Conservation (phyloP, 768 basidiomycete genomes). For the Tricholoma bakamatsutake region DNA sequence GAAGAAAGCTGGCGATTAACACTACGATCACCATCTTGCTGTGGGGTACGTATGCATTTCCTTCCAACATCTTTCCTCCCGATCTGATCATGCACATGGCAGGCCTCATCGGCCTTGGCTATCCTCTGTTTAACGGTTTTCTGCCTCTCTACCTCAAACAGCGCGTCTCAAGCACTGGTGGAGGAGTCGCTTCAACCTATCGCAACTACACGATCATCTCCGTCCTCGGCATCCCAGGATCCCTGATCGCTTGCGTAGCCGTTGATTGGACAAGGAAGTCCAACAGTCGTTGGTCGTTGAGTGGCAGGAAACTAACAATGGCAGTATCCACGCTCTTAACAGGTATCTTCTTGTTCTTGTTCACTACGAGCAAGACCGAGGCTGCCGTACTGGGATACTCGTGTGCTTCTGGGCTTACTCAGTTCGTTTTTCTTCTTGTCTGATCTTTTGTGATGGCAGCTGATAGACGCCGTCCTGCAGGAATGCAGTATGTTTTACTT, state of each 20-base stretch:
- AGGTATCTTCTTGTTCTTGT: conserved; percentile 44
- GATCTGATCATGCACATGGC: neutral
- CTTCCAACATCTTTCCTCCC: neutral
- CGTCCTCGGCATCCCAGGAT: conserved; percentile 40
- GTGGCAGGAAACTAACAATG: conserved; percentile 44
- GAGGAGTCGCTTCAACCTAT: conserved; percentile 28
- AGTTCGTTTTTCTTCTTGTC: conserved; percentile 22
- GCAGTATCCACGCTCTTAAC: conserved; percentile 38
- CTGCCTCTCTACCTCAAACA: conserved; percentile 41
- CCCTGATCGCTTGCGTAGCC: conserved; percentile 37
- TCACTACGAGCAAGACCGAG: conserved; percentile 39
- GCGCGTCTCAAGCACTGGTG: conserved; percentile 20
- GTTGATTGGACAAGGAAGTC: conserved; percentile 36
- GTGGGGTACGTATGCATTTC: conserved; percentile 35
- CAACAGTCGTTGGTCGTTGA: conserved; percentile 26
- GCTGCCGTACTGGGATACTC: conserved; percentile 39
- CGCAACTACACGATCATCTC: conserved; percentile 47
- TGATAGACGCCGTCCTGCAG: conserved; percentile 6
- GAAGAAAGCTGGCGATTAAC: conserved; percentile 36
- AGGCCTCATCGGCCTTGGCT: conserved; percentile 46
- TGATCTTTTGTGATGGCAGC: neutral
- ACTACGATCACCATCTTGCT: conserved; percentile 42
- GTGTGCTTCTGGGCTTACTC: conserved; percentile 35
- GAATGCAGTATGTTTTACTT: conserved; percentile 29
- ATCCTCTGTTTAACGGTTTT: conserved; percentile 48